These are phyloP conservation scores for Cercospora zeina DNA, from an alignment of 2,329 filamentous ascomycete species.

Conservation along the genomic window DNA sequence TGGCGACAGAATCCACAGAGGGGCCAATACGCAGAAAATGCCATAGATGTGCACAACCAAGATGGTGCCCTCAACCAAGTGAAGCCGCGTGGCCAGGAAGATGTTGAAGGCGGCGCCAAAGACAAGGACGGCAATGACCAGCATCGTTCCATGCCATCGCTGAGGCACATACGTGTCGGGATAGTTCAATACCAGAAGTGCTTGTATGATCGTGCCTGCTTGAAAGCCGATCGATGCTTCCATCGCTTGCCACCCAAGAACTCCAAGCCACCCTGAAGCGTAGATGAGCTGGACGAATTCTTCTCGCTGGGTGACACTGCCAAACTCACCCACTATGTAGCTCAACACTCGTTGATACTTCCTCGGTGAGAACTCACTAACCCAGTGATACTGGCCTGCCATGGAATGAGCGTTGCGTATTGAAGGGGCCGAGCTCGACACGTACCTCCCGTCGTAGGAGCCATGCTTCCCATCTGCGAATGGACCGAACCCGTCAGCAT, in stretches of 20 bases:
- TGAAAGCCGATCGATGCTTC: constrained; percentile 47
- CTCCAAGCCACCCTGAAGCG: constrained; percentile 42
- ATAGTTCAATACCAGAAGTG: constrained; percentile 46
- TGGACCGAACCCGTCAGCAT: neutral
- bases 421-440: neutral
- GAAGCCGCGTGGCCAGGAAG: constrained; percentile 29
- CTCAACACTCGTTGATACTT: constrained; percentile 5
- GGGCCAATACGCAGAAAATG: constrained; percentile 29
- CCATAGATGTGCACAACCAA: constrained; percentile 39
- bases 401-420: neutral
- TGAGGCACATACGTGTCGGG: constrained; percentile 42
- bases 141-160: constrained; percentile 48
- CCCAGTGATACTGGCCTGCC: constrained; percentile 29
- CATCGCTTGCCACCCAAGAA: constrained; percentile 43
- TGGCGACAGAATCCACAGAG: constrained; percentile 21
- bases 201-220: constrained; percentile 49
- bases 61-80: constrained; percentile 32
- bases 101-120: constrained; percentile 33
- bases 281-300: neutral
- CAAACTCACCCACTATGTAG: constrained; percentile 10
- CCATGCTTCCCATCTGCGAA: constrained; percentile 27
- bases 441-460: constrained; percentile 42
- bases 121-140: constrained; percentile 35
- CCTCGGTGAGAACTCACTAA: constrained; percentile 44
- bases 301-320: neutral